Conservation (phyloP, 208 protist genomes). For the Acanthamoeba castellanii region DNA sequence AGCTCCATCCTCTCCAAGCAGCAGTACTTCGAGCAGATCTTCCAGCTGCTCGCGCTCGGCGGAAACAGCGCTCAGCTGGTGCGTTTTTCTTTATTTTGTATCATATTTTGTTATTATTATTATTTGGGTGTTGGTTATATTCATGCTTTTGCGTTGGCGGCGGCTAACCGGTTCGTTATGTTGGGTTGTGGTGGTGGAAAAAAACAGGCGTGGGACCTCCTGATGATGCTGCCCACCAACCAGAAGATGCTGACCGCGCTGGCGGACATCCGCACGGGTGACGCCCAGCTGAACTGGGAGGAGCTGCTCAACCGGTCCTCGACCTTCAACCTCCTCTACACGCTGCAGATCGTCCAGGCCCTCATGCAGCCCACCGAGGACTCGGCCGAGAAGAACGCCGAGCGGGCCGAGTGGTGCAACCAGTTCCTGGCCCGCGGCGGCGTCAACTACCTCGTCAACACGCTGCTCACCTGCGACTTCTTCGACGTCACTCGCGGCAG, state of each 20-base stretch:
- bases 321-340: slow-evolving; percentile 76
- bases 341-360: slow-evolving; percentile 78
- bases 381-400: slow-evolving; percentile 13
- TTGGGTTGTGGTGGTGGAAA: neutral
- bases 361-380: slow-evolving; percentile 71
- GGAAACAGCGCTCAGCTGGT: slow-evolving; percentile 16
- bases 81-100: neutral
- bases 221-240: slow-evolving; percentile 84
- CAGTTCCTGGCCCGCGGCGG: slow-evolving; percentile 73
- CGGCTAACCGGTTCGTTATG: slow-evolving; percentile 13
- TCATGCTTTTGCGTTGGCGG: neutral
- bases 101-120: neutral
- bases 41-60: slow-evolving; percentile 52
- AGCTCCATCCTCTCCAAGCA: slow-evolving; percentile 70
- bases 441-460: slow-evolving; percentile 64
- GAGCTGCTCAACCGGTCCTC: slow-evolving; percentile 64
- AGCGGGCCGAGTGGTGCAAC: slow-evolving; percentile 72
- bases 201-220: slow-evolving; percentile 79
- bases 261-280: neutral
- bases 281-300: slow-evolving; percentile 64
- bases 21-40: slow-evolving; percentile 75
- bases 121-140: neutral
- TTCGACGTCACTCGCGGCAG: slow-evolving; percentile 71
- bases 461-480: slow-evolving; percentile 74
- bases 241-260: slow-evolving; percentile 75